A percentile compares a stretch with the other conserved stretches of the same genome.
phyloP scores from a whole-genome alignment of 345 rosid species.

The Hibiscus syriacus region DNA sequence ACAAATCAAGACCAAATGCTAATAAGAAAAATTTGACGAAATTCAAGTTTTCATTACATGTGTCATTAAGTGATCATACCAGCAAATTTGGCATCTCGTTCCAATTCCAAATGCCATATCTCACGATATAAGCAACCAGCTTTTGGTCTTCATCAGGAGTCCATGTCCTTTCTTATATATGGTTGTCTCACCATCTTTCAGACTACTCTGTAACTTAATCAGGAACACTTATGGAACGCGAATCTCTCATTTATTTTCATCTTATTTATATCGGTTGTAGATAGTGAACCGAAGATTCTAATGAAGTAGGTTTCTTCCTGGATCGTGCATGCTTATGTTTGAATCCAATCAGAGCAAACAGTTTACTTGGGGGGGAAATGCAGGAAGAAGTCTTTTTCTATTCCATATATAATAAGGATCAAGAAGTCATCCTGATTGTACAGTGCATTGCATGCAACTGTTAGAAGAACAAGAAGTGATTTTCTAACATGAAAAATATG shows the following conservation, averaged over 20 bases:
- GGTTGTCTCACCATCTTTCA: constrained; percentile 10
- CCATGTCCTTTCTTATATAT: constrained; percentile 25
- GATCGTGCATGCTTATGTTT: not conserved
- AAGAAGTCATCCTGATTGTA: no score
- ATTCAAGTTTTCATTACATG: not conserved
- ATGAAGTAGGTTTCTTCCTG: not conserved
- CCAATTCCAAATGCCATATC: constrained; percentile 36
- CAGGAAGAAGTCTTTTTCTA: no score
- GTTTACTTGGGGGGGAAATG: not conserved
- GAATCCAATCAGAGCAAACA: not conserved
- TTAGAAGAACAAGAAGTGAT: not conserved
- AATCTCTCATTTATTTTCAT: not conserved
- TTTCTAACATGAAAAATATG: not conserved
- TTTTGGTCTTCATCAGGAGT: constrained; percentile 32
- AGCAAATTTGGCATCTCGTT: constrained; percentile 28
- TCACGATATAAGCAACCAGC: constrained; percentile 24
- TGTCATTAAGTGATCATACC: no score
- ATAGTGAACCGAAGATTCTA: not conserved
- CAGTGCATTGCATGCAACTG: not conserved
- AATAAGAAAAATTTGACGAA: not conserved
- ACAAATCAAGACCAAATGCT: not conserved
- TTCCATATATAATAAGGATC: no score
- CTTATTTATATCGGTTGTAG: not conserved
- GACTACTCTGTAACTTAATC: no score
- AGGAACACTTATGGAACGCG: not conserved